Evolutionary conservation across 2,329 filamentous ascomycete genomes (phyloP), one percentile per base, ranked within the genome.

Genomic region (Colletotrichum eremochloae): DNA sequence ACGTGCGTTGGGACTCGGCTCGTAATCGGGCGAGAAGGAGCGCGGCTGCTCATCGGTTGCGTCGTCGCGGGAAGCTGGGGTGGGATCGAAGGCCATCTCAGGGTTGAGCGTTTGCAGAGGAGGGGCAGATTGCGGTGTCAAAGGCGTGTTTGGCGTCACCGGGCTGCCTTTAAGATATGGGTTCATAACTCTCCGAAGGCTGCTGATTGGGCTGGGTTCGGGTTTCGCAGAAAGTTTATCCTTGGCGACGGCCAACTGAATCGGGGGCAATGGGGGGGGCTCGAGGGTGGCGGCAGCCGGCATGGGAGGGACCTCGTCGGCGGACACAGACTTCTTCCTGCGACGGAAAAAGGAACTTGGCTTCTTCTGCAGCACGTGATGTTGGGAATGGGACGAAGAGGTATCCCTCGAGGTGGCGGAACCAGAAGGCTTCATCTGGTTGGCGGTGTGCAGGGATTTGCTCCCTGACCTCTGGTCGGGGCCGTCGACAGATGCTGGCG

Each of bases 291-390:
- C 82, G 71, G 81, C 86, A 42, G 82, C 76, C 0, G 88, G 88
- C 40, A 91, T 81, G 11, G 92, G 90, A 44, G 92, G 90, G 50
- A 87, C 87, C 31, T 89, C 87, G 74, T 97, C 95, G 18, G 90
- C 89, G 65, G 69, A 56, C 44, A 94, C 83, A 6, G 95, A 97
- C 87, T 96, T 97, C 88, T 98, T 98, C 74, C 95, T 90, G 72
- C 96, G 89, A 74, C 96, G 90, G 84, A 98, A 98, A 84, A 99
- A 98, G 0, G 94, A 96, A 1, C 96, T 97, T 5, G 94, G 90
- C 81, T 98, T 98, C 85, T 98, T 98, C 77, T 94, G 93, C 63
- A 98, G 84, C 29, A 84, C 82, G 20, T 85, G 80, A 66, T 84
- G 84, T 62, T 86, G 84, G 44, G 86, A 86, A 66, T 83, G 81